A percentile compares a stretch with the other conserved stretches of the same genome.
These are phyloP conservation scores for Leccinum subspadiceum DNA, from an alignment of 1,284 basidiomycete species.

Conservation along the genomic window DNA sequence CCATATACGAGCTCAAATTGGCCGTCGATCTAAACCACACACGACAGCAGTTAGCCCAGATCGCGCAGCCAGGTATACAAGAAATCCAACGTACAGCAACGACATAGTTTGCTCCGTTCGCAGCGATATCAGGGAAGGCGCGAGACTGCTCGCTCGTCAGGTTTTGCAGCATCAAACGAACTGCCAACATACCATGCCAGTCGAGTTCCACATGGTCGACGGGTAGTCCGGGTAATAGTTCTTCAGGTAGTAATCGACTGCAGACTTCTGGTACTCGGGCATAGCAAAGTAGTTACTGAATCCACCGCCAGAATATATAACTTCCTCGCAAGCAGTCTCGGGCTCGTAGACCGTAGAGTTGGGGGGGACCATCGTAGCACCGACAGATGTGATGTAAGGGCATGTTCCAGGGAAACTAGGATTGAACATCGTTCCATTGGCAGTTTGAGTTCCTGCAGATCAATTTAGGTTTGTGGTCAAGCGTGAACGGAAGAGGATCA, in stretches of 20 bases:
- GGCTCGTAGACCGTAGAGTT: constrained; percentile 37
- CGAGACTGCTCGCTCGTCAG: constrained; percentile 29
- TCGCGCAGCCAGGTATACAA: background rate
- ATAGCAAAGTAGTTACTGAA: constrained; percentile 43
- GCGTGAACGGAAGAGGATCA: background rate
- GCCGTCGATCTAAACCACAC: constrained; percentile 29
- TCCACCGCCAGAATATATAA: constrained; percentile 46
- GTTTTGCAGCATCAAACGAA: background rate
- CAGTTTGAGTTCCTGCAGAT: constrained; percentile 24
- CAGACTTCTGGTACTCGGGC: constrained; percentile 38
- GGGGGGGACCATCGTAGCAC: constrained; percentile 51
- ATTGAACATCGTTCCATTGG: constrained; percentile 37
- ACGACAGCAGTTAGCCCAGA: no score
- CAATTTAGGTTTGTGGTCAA: background rate
- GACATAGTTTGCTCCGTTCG: constrained; percentile 41
- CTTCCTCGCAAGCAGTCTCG: constrained; percentile 39
- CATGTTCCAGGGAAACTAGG: constrained; percentile 55
- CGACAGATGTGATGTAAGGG: constrained; percentile 57
- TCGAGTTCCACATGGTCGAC: constrained; percentile 43
- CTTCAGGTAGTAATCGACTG: constrained; percentile 34
- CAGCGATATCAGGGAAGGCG: constrained; percentile 44
- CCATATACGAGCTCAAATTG: constrained; percentile 26
- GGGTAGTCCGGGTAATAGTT: constrained; percentile 35
- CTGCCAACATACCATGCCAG: constrained; percentile 31
- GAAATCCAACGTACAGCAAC: constrained; percentile 32